phyloP scores from a whole-genome alignment of 2,329 filamentous ascomycete species.

The Teratosphaeria epicoccoides region DNA sequence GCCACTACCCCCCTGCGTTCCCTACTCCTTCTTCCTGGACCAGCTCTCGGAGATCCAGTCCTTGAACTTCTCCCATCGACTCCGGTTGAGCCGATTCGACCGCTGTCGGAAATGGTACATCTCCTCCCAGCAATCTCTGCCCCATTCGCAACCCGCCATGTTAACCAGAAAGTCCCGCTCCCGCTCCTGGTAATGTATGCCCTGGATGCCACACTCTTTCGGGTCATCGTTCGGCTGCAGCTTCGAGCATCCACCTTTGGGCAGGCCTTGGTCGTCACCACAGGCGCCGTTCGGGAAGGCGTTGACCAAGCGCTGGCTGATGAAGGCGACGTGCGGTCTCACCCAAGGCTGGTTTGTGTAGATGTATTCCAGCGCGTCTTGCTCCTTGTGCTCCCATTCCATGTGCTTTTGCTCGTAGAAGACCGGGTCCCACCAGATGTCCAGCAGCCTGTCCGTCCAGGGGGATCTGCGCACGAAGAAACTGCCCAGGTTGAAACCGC shows the following conservation, averaged over 20 bases:
- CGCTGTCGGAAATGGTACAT: conserved; percentile 93
- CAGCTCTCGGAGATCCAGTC: conserved; percentile 33
- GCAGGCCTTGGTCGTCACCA: conserved; percentile 62
- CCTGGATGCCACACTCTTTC: conserved; percentile 23
- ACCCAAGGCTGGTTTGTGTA: conserved; percentile 91
- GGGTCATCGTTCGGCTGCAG: neutral
- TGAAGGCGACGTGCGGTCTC: conserved; percentile 74
- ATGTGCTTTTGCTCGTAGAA: conserved; percentile 97
- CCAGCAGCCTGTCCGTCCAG: conserved; percentile 85
- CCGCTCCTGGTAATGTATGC: conserved; percentile 72
- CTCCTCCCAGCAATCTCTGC: conserved; percentile 92
- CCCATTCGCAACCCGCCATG: conserved; percentile 97
- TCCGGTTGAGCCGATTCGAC: conserved; percentile 81
- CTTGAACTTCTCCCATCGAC: conserved; percentile 60
- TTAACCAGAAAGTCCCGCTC: conserved; percentile 93
- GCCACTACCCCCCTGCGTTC: conserved; percentile 3
- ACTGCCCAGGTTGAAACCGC: conserved; percentile 90
- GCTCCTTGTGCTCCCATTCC: conserved; percentile 98
- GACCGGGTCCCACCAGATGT: conserved; percentile 98
- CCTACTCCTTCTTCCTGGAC: conserved; percentile 14
- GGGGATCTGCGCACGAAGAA: conserved; percentile 80
- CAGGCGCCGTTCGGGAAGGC: conserved; percentile 88
- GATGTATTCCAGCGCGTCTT: conserved; percentile 86
- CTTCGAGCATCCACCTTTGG: conserved; percentile 30
- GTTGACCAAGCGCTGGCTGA: conserved; percentile 87